phyloP scores from a whole-genome alignment of 257 asterid species.

The Jasminum sambac region DNA sequence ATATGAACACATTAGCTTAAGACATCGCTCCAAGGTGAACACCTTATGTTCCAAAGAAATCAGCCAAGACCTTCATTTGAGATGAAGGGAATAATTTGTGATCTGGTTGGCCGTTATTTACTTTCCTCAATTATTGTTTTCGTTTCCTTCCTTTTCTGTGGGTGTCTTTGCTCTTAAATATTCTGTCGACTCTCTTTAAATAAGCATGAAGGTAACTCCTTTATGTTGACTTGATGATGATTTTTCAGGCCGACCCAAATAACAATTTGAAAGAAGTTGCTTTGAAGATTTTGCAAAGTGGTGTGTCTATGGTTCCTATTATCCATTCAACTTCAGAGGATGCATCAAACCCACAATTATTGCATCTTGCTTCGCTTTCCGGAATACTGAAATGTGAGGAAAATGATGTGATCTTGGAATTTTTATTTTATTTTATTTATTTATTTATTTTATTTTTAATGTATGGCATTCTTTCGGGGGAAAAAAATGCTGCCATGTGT shows the following conservation, averaged over 20 bases:
- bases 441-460: too few relatives aligned
- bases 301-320: slow-evolving; percentile 76
- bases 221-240: neutral
- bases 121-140: neutral
- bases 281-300: slow-evolving; percentile 71
- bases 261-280: slow-evolving; percentile 79
- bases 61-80: neutral
- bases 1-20: neutral
- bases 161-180: neutral
- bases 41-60: neutral
- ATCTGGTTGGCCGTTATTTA: neutral
- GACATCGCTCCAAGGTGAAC: neutral
- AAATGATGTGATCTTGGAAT: slow-evolving; percentile 5
- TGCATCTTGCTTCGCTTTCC: slow-evolving; percentile 91
- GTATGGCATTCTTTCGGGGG: neutral
- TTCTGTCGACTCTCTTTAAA: neutral
- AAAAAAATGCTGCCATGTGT: neutral
- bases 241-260: slow-evolving; percentile 86
- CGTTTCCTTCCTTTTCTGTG: neutral
- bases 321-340: slow-evolving; percentile 64
- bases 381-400: slow-evolving; percentile 78
- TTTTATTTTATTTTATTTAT: too few relatives aligned
- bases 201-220: neutral
- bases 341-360: slow-evolving; percentile 69
- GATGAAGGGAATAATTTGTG: neutral